phyloP scores from a whole-genome alignment of 306 rosid species.

The Trifolium pratense region DNA sequence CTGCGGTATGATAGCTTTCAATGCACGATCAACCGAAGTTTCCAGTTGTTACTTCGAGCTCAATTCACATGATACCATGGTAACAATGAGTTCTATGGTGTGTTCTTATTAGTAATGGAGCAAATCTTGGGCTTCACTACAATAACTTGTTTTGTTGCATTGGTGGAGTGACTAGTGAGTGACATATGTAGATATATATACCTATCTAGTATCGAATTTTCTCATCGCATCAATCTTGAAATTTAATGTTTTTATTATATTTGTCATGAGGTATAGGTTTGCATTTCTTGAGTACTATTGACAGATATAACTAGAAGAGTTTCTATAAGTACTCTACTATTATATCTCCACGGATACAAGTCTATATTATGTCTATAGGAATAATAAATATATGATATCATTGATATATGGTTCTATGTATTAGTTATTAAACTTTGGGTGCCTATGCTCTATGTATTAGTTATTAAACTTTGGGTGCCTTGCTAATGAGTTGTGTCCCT shows the following conservation, averaged over 20 bases:
- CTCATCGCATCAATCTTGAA: too few relatives aligned
- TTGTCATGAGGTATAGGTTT: neutral
- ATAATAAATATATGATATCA: neutral
- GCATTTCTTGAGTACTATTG: too few relatives aligned
- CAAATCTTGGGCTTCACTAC: neutral
- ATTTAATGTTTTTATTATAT: too few relatives aligned
- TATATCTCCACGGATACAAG: neutral
- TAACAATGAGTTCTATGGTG: neutral
- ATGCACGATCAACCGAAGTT: neutral
- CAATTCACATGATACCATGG: neutral
- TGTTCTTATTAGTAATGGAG: constrained; percentile 4
- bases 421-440: neutral
- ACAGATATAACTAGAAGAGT: neutral
- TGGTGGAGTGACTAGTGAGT: neutral
- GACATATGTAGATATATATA: neutral
- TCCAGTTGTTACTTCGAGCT: neutral
- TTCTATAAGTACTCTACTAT: neutral
- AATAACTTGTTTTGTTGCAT: neutral
- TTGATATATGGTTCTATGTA: neutral
- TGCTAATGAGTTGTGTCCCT: neutral
- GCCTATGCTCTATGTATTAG: neutral
- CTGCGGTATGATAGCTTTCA: neutral
- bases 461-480: neutral
- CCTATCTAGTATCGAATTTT: too few relatives aligned
- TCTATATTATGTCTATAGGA: neutral